Base-by-base conservation (phyloP, 257 asterid genomes). In the Fraxinus cuspidata region DNA sequence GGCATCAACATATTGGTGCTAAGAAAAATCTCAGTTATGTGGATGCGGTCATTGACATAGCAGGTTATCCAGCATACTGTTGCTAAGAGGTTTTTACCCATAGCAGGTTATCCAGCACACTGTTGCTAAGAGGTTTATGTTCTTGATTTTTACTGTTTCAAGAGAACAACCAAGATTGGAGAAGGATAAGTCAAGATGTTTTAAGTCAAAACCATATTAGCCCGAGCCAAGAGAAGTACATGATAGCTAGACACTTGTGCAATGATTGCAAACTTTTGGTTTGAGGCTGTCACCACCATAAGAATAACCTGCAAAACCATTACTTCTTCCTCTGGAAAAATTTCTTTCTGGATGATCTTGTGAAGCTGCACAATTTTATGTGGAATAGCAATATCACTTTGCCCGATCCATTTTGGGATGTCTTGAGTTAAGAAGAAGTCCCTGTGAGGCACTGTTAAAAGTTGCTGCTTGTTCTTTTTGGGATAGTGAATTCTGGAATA, bases 401-500 rank as follows among this genome's bases (percentile, higher is more conserved):
- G 12, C 58, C 21, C 21, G 1, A 13, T 56, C 15, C 65, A 56
- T n/a, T n/a, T 8, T n/a, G 27, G 25, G 65, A 27, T 5, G 65
- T 7, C 27, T 56, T 56, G 3, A 21, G 66, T 58, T 58, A 23
- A 1, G 3, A 58, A 58, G 66, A 5, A 28, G 66, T 21, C 38
- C 63, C 58, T n/a, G 60, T 51, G 23, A 38, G 28, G 56, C 16
- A 49, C 66, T 40, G 47, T 51, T 40, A 35, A 13, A 40, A 37
- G 9, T 6, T 23, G 49, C 64, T 63, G 38, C 28, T 29, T 64
- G 42, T 37, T 75, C 23, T 27, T 51, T 12, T 29, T 19, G 28
- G 37, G 5, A 16, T 68, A 23, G 21, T 44, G 58, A 19, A 74
- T 64, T 72, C 75, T 71, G 56, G 75, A 21, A 18, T 79, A 53